phyloP scores from a whole-genome alignment of 2,329 filamentous ascomycete genomes.

The Fusarium marasasianum region DNA sequence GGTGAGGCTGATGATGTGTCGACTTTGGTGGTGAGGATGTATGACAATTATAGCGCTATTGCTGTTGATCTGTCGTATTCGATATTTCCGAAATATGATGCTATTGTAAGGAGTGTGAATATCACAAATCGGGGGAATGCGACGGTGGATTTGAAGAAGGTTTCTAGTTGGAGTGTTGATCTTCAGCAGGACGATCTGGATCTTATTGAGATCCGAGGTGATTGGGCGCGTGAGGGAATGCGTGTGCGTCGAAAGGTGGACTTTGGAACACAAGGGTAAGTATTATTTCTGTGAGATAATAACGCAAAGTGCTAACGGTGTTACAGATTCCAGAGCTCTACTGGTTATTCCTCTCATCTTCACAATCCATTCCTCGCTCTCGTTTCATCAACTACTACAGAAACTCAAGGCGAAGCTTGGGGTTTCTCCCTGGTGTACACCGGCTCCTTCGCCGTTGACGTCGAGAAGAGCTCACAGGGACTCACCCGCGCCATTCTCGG shows the following conservation, averaged over 20 bases:
- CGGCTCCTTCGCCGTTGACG: constrained; percentile 68
- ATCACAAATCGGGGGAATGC: constrained; percentile 67
- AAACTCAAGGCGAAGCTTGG: constrained; percentile 69
- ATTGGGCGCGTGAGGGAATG: constrained; percentile 69
- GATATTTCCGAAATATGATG: constrained; percentile 69
- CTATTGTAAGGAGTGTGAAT: constrained; percentile 68
- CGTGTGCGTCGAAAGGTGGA: constrained; percentile 64
- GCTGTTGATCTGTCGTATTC: constrained; percentile 70
- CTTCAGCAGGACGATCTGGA: constrained; percentile 68
- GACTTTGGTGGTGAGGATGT: constrained; percentile 67
- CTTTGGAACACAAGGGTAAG: constrained; percentile 64
- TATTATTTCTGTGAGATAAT: fast-evolving
- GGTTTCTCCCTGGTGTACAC: constrained; percentile 73
- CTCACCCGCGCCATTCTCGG: constrained; percentile 68
- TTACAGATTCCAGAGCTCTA: constrained; percentile 65
- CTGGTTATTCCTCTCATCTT: constrained; percentile 70
- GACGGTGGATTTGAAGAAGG: constrained; percentile 63
- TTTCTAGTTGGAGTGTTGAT: constrained; percentile 70
- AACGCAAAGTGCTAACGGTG: neutral
- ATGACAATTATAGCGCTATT: constrained; percentile 67
- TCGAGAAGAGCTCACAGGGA: constrained; percentile 70
- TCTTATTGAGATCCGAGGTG: constrained; percentile 70
- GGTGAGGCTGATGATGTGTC: constrained; percentile 64
- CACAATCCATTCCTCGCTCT: constrained; percentile 73
- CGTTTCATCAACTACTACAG: constrained; percentile 65